Base-by-base conservation (phyloP, 495 filamentous ascomycete species). In the Xylaria castorea region DNA sequence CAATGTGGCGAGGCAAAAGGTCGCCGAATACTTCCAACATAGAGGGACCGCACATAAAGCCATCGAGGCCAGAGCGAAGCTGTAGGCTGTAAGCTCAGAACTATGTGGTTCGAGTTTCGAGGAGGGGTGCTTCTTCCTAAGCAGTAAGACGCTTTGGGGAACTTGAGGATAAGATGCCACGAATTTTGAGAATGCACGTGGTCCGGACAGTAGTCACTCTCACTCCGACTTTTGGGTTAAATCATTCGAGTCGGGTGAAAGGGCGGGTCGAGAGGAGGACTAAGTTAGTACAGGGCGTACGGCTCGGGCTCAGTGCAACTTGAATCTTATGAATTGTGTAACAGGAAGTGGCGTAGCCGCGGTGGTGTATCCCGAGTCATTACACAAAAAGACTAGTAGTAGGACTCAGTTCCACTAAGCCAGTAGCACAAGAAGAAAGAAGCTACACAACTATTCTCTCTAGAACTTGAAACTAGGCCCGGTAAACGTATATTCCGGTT, bases 31-130 rank as follows among this genome's bases (percentile, higher is more conserved):
- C 76, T 90, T 89, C 71, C 67, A 76, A 66, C 76, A 79, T 48
- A 77, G 71, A 70, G 84, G 85, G 32, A 79, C 81, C 22, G 70
- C 81, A 66, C 88, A 90, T 74, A 80, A 81, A 72, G 83, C 85
- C 46, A 84, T 84, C 20, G 87, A 90, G 79, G 78, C 68, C 38
- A 87, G 84, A 80, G 84, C 90, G 34, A 94, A 92, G 81, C 78
- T 91, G 76, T 91, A 94, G 92, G 81, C 78, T 91, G 76, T 91
- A 83, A 57, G 46, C 68, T 64, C 8, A 11, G 9, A 44, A 25
- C 8, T 8, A 25, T 22, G 61, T 20, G 61, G 38, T 27, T 16
- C 12, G 12, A 14, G 25, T 63, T 38, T 32, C 53, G 16, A 58
- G 6, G 18, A 3, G 18, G 30, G 16, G 20, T 16, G 14, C 27